Base-by-base conservation (phyloP, 2,329 filamentous ascomycete genomes). In the Colletotrichum liriopes region DNA sequence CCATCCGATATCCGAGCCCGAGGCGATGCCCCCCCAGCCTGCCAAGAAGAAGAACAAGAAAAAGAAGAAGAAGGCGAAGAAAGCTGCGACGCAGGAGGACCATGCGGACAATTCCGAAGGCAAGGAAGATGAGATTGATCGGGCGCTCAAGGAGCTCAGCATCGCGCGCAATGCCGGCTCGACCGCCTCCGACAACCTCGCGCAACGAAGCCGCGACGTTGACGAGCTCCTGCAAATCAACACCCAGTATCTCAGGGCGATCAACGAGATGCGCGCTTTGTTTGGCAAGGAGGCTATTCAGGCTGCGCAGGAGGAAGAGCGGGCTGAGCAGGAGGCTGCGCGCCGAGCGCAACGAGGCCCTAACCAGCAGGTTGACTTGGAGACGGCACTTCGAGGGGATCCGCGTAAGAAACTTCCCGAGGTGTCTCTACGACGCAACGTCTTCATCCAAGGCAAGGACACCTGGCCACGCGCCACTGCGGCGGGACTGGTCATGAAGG, bases 371-470 rank as follows among this genome's bases (percentile, higher is more conserved):
- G 84, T 90, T 11, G 91, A 92, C 71, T 82, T 90, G 58, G 87
- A 90, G 78, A 87, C 85, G 0, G 89, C 84, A 71, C 81, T 90
- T 32, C 85, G 84, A 67, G 84, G 87, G 6, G 88, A 88, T 20
- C 87, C 90, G 32, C 87, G 88, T 1, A 88, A 90, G 76, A 91
- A 89, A 76, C 86, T 96, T 63, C 90, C 91, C 1, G 92, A 94
- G 64, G 86, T 94, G 41, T 91, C 93, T 26, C 85, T 94, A 39
- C 89, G 93, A 55, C 89, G 93, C 45, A 98, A 98, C 78, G 88
- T 94, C 16, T 96, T 98, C 78, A 91, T 97, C 72, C 93, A 95
- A 76, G 94, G 94, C 59, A 95, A 94, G 78, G 94, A 96, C 74
- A 91, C 93, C 62, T 98, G 95, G 95, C 95, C 95, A 4, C 87